Evolutionary conservation across 768 basidiomycete species (phyloP), one percentile per base, ranked within the genome.

Genomic region (Boletus huronensis): DNA sequence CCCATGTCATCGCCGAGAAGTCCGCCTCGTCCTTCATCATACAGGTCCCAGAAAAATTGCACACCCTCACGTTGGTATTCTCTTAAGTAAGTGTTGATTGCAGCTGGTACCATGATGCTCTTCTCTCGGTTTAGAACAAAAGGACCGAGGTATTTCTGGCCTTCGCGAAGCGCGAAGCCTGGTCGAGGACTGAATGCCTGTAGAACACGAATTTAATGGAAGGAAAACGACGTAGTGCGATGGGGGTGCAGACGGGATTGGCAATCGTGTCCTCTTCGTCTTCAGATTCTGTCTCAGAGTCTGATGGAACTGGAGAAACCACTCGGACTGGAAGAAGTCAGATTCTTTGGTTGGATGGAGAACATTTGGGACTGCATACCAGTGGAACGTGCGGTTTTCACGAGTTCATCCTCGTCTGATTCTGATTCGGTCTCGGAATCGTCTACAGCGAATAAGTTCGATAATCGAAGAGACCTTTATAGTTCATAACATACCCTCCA

Each of bases 1-100:
- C 93, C 96, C 96, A 98, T 98, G 64, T 98, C 96, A 67, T 98
- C 96, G 6, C 96, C 96, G 5, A 98, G 78, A 11, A 98, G 67
- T 0, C 88, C 95, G 0, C 96, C 96, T 41, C 77, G 75, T 0
- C 78, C 79, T 59, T 85, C 74, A 28, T 75, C 70, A 65, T 88
- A 97, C 43, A 85, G 79, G 14, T 79, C 75, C 72, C 82, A 97
- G 46, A 98, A 80, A 71, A 98, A 98, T 39, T 76, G 70, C 13
- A 89, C 82, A 8, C 96, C 96, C 11, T 93, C 86, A 32, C 92
- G 79, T 64, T 98, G 96, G 64, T 98, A 98, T 32, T 85, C 83
- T 50, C 95, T 85, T n/a, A 98, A 75, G 67, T 86, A 91, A 0
- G 85, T 84, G 69, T 95, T 96, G 62, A 97, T 86, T 3, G 84